phyloP scores from a whole-genome alignment of 1,284 basidiomycete genomes.

The Sphagnurus paluster region DNA sequence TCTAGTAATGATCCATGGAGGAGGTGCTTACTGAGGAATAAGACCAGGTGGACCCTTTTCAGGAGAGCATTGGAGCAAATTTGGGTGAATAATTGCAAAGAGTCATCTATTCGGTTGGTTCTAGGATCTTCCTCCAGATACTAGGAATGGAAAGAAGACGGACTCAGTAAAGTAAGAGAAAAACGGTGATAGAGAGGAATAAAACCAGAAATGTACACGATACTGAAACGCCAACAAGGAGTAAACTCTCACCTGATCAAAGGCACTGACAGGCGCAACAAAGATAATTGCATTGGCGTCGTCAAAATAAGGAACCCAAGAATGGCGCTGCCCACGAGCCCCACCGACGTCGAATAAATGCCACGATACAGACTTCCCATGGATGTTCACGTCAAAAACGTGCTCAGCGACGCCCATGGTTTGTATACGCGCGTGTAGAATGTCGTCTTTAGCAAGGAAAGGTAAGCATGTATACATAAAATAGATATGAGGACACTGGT shows the following conservation, averaged over 20 bases:
- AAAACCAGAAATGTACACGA: constrained; percentile 7
- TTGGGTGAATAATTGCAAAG: constrained; percentile 78
- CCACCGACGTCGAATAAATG: constrained; percentile 82
- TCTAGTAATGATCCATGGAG: neutral
- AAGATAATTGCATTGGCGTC: constrained; percentile 86
- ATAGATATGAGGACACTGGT: constrained; percentile 12
- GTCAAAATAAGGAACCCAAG: constrained; percentile 82
- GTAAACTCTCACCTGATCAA: constrained; percentile 69
- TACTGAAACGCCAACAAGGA: too few relatives aligned
- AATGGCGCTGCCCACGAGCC: constrained; percentile 79
- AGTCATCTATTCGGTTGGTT: constrained; percentile 82
- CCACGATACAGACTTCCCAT: constrained; percentile 75
- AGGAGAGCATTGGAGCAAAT: constrained; percentile 80
- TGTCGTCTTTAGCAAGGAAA: constrained; percentile 57
- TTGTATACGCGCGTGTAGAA: constrained; percentile 79
- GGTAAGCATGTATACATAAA: constrained; percentile 32
- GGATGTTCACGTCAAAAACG: constrained; percentile 70
- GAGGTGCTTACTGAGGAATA: constrained; percentile 64
- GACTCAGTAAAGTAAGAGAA: neutral
- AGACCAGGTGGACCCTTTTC: constrained; percentile 75
- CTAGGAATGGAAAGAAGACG: constrained; percentile 36
- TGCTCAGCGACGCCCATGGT: constrained; percentile 85
- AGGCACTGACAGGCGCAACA: constrained; percentile 83
- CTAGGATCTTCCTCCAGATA: constrained; percentile 82
- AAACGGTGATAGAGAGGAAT: neutral